Conservation (phyloP, 371 early-diverging fungal genomes). For the Rhizopus sp. region DNA sequence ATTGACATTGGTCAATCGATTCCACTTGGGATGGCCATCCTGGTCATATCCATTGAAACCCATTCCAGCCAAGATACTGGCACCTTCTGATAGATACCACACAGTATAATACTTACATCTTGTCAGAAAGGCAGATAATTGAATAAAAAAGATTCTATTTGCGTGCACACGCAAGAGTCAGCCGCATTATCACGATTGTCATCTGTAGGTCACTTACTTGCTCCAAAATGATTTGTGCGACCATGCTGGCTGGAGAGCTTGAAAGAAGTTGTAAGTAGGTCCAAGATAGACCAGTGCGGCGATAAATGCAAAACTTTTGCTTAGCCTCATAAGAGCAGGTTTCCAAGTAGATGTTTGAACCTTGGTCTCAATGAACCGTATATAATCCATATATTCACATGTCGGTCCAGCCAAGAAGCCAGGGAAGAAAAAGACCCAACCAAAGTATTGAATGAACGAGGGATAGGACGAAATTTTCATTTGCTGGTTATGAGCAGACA, state of each 20-base stretch:
- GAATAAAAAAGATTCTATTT: conserved; percentile 54
- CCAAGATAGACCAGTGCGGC: conserved; percentile 32
- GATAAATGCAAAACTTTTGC: conserved; percentile 41
- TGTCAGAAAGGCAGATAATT: conserved; percentile 63
- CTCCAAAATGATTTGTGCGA: conserved; percentile 16
- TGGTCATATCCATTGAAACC: conserved; percentile 80
- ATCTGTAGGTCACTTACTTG: conserved; percentile 23
- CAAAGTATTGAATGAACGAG: conserved; percentile 75
- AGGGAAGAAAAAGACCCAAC: conserved; percentile 89
- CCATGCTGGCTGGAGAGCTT: conserved; percentile 35
- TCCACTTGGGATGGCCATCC: conserved; percentile 50
- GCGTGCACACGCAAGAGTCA: background rate
- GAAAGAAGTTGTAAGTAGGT: conserved; percentile 42
- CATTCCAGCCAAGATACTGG: conserved; percentile 81
- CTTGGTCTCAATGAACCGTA: conserved; percentile 46
- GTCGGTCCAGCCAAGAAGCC: conserved; percentile 87
- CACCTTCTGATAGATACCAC: conserved; percentile 88
- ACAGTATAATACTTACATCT: conserved; percentile 85
- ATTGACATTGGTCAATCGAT: conserved; percentile 72
- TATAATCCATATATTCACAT: conserved; percentile 78
- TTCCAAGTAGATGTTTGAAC: conserved; percentile 10
- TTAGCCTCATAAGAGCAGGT: conserved; percentile 33
- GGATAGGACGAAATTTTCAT: conserved; percentile 69
- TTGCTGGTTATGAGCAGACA: conserved; percentile 57
- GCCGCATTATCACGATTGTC: background rate